Conservation (phyloP, 371 early-diverging fungal species). For the Cokeromyces recurvatus region DNA sequence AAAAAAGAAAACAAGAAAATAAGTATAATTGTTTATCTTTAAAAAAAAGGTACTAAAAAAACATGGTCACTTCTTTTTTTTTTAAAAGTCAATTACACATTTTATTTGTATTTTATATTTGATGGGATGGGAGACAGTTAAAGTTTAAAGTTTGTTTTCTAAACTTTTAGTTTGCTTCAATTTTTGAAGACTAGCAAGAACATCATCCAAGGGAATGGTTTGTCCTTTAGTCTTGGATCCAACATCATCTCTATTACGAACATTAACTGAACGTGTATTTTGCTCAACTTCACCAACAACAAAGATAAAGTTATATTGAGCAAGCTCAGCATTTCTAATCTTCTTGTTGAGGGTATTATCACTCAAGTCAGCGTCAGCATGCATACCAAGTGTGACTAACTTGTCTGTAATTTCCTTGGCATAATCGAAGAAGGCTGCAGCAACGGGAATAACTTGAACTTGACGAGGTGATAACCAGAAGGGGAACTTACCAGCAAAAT, state of each 20-base stretch:
- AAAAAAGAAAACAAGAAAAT: slow-evolving; percentile 3
- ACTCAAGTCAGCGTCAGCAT: slow-evolving; percentile 83
- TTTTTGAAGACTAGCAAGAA: slow-evolving; percentile 54
- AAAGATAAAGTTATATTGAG: slow-evolving; percentile 89
- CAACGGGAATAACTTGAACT: slow-evolving; percentile 85
- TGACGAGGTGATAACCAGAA: slow-evolving; percentile 99
- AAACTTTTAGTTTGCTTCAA: slow-evolving; percentile 56
- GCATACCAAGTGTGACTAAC: slow-evolving; percentile 71
- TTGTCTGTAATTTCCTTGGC: slow-evolving; percentile 52
- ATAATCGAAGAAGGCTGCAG: slow-evolving; percentile 59
- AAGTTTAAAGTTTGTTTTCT: slow-evolving; percentile 58
- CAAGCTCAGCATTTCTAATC: slow-evolving; percentile 78
- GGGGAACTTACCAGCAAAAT: slow-evolving; percentile 96
- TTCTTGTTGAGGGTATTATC: slow-evolving; percentile 95
- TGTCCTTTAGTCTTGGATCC: slow-evolving; percentile 80
- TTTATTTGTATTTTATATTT: background rate
- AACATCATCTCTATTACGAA: slow-evolving; percentile 84
- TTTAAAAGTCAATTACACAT: background rate
- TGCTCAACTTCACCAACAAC: slow-evolving; percentile 96
- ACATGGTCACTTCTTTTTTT: slow-evolving; percentile 6
- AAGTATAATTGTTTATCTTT: background rate
- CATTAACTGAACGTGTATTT: slow-evolving; percentile 81
- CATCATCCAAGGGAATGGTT: slow-evolving; percentile 65
- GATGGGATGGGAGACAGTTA: too few species aligned
- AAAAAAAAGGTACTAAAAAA: slow-evolving; percentile 6